phyloP scores from a whole-genome alignment of 352 stramenopile species.

The Blastocystis hominis region DNA sequence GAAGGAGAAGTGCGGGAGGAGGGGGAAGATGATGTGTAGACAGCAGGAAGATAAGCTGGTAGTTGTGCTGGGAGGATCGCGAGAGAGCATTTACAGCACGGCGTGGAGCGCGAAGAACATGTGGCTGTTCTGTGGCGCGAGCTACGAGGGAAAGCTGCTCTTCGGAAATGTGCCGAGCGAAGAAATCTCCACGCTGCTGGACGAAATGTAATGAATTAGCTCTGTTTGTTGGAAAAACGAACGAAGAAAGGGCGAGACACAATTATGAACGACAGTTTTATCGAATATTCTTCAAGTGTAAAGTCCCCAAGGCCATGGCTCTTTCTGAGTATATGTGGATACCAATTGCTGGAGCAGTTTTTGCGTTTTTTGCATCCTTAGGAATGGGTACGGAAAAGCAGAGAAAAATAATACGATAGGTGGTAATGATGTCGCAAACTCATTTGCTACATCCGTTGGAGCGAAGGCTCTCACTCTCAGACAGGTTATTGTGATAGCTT shows the following conservation, averaged over 20 bases:
- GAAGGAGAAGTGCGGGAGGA: conserved; percentile 30
- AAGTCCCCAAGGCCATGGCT: not conserved
- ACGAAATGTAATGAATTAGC: conserved; percentile 8
- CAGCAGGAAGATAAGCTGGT: conserved; percentile 44
- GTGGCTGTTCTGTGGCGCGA: conserved; percentile 42
- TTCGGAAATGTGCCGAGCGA: conserved; percentile 50
- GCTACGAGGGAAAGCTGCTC: conserved; percentile 46
- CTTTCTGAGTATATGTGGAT: not conserved
- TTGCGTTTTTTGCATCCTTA: conserved; percentile 38
- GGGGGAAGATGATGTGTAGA: not conserved
- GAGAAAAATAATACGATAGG: conserved; percentile 59
- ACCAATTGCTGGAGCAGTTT: conserved; percentile 17
- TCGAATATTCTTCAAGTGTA: not conserved
- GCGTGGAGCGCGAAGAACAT: conserved; percentile 45
- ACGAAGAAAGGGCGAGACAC: not conserved
- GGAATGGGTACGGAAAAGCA: conserved; percentile 13
- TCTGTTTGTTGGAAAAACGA: not conserved
- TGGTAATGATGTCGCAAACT: conserved; percentile 76
- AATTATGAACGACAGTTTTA: not conserved
- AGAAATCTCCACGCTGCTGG: conserved; percentile 25
- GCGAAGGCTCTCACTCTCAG: conserved; percentile 70
- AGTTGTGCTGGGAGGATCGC: conserved; percentile 25
- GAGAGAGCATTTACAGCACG: not conserved
- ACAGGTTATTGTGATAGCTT: conserved; percentile 69
- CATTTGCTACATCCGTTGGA: conserved; percentile 72